Conservation (phyloP, 2,329 filamentous ascomycete genomes). For the Magnaporthiopsis incrustans region DNA sequence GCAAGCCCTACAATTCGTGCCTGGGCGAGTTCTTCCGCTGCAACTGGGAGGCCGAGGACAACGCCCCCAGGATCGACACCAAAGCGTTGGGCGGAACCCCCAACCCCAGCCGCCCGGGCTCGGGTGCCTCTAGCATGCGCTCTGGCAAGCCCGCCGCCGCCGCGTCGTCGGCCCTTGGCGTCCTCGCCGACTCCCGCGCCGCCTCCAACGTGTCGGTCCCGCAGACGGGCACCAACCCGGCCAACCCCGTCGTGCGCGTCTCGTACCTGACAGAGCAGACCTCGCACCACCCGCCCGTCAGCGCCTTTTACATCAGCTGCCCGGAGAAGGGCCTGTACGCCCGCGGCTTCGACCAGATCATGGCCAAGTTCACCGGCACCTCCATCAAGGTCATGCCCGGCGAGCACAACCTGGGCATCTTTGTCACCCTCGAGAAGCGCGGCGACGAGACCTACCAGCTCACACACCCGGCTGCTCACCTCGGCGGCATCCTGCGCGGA, state of each 20-base stretch:
- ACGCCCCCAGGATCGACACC: slow-evolving; percentile 57
- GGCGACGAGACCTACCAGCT: slow-evolving; percentile 89
- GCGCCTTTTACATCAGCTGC: slow-evolving; percentile 89
- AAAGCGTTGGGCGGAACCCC: slow-evolving; percentile 25
- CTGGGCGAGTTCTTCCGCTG: slow-evolving; percentile 97
- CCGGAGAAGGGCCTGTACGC: slow-evolving; percentile 84
- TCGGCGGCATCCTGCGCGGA: slow-evolving; percentile 81
- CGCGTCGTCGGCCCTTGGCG: slow-evolving; percentile 5
- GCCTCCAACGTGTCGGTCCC: slow-evolving; percentile 45
- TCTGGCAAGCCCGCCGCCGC: slow-evolving; percentile 23
- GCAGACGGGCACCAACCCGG: slow-evolving; percentile 33
- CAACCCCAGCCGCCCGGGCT: slow-evolving; percentile 26
- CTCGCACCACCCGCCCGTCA: slow-evolving; percentile 94
- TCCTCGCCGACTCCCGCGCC: slow-evolving; percentile 29
- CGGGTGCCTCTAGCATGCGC: slow-evolving; percentile 40
- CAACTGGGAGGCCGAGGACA: slow-evolving; percentile 88
- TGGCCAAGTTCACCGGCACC: slow-evolving; percentile 95
- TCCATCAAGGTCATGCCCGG: slow-evolving; percentile 87
- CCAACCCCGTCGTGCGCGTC: slow-evolving; percentile 57
- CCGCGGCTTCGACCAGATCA: slow-evolving; percentile 89
- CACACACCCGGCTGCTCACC: slow-evolving; percentile 86
- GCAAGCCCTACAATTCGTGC: slow-evolving; percentile 98
- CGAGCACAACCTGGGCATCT: slow-evolving; percentile 92
- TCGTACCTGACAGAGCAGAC: slow-evolving; percentile 97
- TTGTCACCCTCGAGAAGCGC: slow-evolving; percentile 73